Evolutionary conservation across 169 alveolate species (phyloP), one percentile per base, ranked within the genome.

Genomic region (Besnoitia besnoiti): DNA sequence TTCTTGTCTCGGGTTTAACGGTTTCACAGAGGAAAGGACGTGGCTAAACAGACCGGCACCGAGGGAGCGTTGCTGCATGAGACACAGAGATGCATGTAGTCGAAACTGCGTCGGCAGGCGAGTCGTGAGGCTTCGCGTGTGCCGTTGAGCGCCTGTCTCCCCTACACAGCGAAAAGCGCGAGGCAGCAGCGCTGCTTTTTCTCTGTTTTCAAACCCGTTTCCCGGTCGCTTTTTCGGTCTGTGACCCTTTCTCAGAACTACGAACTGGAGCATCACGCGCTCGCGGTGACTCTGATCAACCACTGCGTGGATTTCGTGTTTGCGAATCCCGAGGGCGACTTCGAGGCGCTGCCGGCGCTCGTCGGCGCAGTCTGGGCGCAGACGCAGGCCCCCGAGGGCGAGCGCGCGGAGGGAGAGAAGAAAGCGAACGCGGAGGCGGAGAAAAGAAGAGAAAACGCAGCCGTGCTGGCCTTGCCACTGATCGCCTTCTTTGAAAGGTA

Each of bases 311-410:
- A n/a, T 27, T 35, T 37, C 82, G 87, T 39, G 40, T 77, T 27
- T 39, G 87, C 33, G 21, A 19, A 77, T 30, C 87, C 49, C 37
- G 21, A 7, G 37, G 40, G 3, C 10, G 61, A 77, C 87, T 30
- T 35, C 8, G n/a, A 16, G 87, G 37, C 10, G 5, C 87, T 40
- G 61, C 59, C 33, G 21, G 87, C n/a, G 12, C 59, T 77, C n/a
- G 87, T 77, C 59, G 87, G 16, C 21, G 87, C 87, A 0, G 61
- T 77, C 30, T 77, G 87, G 87, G 40, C 40, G 5, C 59, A 39
- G 0, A 4, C 40, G 10, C 33, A 77, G 40, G 61, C 33, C n/a
- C 1, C 5, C 14, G 82, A 73, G 39, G 33, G 79, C 33, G 82
- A 73, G 46, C 12, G n/a, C 2, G 50, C 87, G 61, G 12, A 30